Conservation (phyloP, 345 rosid genomes). For the Rhizophora apiculata region DNA sequence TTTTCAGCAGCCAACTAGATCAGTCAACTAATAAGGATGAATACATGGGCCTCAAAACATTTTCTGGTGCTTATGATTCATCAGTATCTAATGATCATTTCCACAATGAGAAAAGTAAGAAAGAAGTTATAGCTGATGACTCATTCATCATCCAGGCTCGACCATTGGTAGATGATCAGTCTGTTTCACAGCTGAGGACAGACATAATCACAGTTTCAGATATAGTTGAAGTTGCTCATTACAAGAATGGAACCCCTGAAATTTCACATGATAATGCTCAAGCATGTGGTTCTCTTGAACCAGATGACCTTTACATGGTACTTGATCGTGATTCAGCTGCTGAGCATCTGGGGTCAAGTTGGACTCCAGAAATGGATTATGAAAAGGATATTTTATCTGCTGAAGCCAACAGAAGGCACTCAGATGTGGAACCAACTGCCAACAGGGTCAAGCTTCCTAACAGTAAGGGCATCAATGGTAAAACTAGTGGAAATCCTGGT, state of each 20-base stretch:
- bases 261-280: conserved; percentile 25
- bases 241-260: conserved; percentile 38
- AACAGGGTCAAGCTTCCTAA: conserved; percentile 32
- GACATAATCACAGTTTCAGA: conserved; percentile 68
- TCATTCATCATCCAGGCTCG: conserved; percentile 84
- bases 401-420: conserved; percentile 33
- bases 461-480: conserved; percentile 24
- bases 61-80: conserved; percentile 41
- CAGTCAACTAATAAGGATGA: conserved; percentile 33
- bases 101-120: conserved; percentile 36
- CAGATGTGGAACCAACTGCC: conserved; percentile 29
- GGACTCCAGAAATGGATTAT: conserved; percentile 82
- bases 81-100: conserved; percentile 32
- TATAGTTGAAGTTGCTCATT: conserved; percentile 37
- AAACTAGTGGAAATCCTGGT: conserved; percentile 32
- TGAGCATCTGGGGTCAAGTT: conserved; percentile 40
- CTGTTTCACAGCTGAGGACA: conserved; percentile 43
- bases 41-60: conserved; percentile 40
- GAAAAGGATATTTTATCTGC: conserved; percentile 44
- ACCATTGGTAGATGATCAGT: conserved; percentile 36
- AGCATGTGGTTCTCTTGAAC: conserved; percentile 42
- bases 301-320: conserved; percentile 94
- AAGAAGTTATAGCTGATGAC: conserved; percentile 63
- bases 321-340: conserved; percentile 63
- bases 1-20: conserved; percentile 39